Base-by-base conservation (phyloP, 257 asterid genomes). In the Capsicum pubescens region DNA sequence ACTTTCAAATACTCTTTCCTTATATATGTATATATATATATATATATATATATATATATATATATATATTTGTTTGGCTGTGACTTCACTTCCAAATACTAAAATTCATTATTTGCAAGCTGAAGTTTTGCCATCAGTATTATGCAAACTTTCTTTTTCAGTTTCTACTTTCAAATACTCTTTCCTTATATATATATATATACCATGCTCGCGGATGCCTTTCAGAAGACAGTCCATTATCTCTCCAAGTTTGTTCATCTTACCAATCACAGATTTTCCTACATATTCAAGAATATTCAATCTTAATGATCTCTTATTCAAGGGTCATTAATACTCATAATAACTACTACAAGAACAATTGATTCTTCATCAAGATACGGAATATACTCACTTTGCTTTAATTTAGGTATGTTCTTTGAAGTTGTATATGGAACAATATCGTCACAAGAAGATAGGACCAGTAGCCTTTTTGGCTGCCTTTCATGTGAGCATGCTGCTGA, bases 131-230 rank as follows among this genome's bases (percentile, higher is more conserved):
- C 48, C 48, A 44, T 44, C 48, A 6, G 48, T 44, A 44, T 44
- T 44, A 44, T 44, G 48, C 48, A 44, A 44, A 44, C 0, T 17
- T 11, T 58, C 10, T 2, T 59, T 59, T 16, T 16, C 64, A 59
- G 7, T 9, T 59, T 59, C 64, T 48, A 68, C 3, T 9, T 35
- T 35, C 44, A 32, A 68, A 35, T 68, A 68, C 26, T 59, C 19
- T 17, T 58, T 56, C 2, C 1, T 56, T 56, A 4, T 15, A n/a
- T 42, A 42, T 42, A 42, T 2, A 42, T 42, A 5, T 5, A 2
- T 44, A 90, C 91, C 84, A n/a, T 90, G 91, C 81, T 90, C 90
- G 26, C 87, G 88, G 85, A 91, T 87, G 82, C 89, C 91, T 85
- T 86, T 86, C 16, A 90, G 88, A 46, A 90, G 88, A 74, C 7